phyloP scores from a whole-genome alignment of 2,329 filamentous ascomycete genomes.

The Mycosphaerella arachidis region DNA sequence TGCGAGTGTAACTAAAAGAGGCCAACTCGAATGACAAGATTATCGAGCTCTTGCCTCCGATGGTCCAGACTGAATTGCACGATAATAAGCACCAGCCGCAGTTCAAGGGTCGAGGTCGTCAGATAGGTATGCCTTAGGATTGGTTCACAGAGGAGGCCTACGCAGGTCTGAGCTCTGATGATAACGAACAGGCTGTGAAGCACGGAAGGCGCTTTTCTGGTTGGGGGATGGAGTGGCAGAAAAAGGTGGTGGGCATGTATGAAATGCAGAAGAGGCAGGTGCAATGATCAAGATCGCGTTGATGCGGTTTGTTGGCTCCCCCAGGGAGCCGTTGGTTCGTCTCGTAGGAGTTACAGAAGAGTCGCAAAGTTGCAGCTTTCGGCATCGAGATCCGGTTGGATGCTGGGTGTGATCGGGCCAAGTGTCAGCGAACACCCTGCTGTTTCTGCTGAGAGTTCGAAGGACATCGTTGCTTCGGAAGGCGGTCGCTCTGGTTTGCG shows the following conservation, averaged over 20 bases:
- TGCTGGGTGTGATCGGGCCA: not conserved
- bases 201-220: slow-evolving; percentile 41
- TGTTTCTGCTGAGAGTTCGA: not conserved
- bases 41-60: slow-evolving; percentile 53
- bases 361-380: not conserved
- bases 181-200: slow-evolving; percentile 46
- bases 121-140: slow-evolving; percentile 52
- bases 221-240: slow-evolving; percentile 46
- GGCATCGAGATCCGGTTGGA: not conserved
- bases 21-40: slow-evolving; percentile 47
- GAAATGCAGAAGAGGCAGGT: slow-evolving; percentile 6
- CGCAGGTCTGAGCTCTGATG: slow-evolving; percentile 38
- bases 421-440: not conserved
- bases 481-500: not conserved
- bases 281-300: not conserved
- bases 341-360: not conserved
- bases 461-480: not conserved
- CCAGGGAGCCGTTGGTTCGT: not conserved
- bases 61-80: slow-evolving; percentile 55
- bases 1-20: slow-evolving; percentile 49
- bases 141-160: slow-evolving; percentile 51
- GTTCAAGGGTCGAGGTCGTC: slow-evolving; percentile 39
- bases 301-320: not conserved
- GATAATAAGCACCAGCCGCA: slow-evolving; percentile 53
- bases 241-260: slow-evolving; percentile 33